Evolutionary conservation across 2,329 filamentous ascomycete species (phyloP), one percentile per base, ranked within the genome.

Genomic region (Neospermospora avenae): DNA sequence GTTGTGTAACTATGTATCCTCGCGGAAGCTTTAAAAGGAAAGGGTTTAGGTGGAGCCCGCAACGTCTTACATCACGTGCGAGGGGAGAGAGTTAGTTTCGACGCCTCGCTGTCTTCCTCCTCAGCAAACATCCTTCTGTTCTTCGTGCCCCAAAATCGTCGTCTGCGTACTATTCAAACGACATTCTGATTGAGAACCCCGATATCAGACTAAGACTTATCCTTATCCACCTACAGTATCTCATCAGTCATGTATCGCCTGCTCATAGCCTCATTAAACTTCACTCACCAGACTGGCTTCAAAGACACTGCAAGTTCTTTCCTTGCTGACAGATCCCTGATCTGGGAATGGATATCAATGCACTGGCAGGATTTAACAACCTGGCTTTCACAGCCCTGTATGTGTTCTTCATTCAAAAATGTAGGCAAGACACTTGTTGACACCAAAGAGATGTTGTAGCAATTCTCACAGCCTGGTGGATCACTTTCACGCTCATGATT

Each of bases 401-500:
- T 46, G 4, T 46, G 13, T 46, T 24, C 44, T 46, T 46, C 44
- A 46, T 46, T 22, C 18, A 46, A 46, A 28, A 46, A 2, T 3
- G 3, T 46, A 24, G 4, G 44, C 44, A 46, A 7, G 44, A 8
- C 18, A 46, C 18, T 46, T 46, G 44, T 28, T 46, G 24, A 28
- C 44, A 46, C 44, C 24, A 28, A 46, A 46, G 44, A 46, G 44
- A 46, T 28, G 18, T 46, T 18, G 22, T 22, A 46, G 44, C 44
- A 46, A 13, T 31, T 31, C 28, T 31, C 28, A 31, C 1, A 2
- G 28, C 28, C 28, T 31, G 1, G 28, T 31, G 28, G 44, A 46
- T 28, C 24, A 46, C 44, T 46, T 46, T 46, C 44, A 46, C 44
- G 44, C 44, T 46, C 44, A 22, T 46, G 44, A 46, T 46, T 46